phyloP scores from a whole-genome alignment of 768 basidiomycete genomes.

The Lyophyllum shimeji region DNA sequence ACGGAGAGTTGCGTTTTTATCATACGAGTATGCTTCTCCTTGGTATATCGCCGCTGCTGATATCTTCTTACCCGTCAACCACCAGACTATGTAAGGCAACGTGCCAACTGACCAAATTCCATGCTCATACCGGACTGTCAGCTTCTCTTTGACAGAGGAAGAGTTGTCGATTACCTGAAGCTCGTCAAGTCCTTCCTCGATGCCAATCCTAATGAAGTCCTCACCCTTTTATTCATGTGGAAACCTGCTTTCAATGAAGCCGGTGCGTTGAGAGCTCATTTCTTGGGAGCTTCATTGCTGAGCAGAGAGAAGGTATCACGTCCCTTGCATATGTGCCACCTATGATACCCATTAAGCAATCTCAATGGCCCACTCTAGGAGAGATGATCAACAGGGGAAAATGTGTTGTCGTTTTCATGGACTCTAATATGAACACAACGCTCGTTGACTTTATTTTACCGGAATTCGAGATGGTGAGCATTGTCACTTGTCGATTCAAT shows the following conservation, averaged over 20 bases:
- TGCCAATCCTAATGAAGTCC: constrained; percentile 65
- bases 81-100: too few relatives aligned
- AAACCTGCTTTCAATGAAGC: constrained; percentile 51
- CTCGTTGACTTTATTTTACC: constrained; percentile 52
- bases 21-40: constrained; percentile 51
- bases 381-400: too few relatives aligned
- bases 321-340: constrained; percentile 53
- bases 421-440: constrained; percentile 42
- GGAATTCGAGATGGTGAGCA: constrained; percentile 50
- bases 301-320: constrained; percentile 38
- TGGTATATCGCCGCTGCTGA: too few relatives aligned
- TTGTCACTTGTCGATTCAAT: too few relatives aligned
- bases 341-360: constrained; percentile 36
- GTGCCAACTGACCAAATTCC: too few relatives aligned
- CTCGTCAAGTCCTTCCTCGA: constrained; percentile 57
- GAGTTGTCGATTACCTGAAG: constrained; percentile 46
- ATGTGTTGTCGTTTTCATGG: constrained; percentile 64
- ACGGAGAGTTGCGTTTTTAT: constrained; percentile 60
- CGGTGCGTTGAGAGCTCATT: constrained; percentile 37
- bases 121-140: too few relatives aligned
- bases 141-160: constrained; percentile 42
- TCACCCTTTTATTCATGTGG: constrained; percentile 74
- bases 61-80: too few relatives aligned
- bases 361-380: constrained; percentile 65
- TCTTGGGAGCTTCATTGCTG: too few relatives aligned